Evolutionary conservation across 78 protist genomes (phyloP), one percentile per base, ranked within the genome.

Genomic region (Andalucia godoyi): DNA sequence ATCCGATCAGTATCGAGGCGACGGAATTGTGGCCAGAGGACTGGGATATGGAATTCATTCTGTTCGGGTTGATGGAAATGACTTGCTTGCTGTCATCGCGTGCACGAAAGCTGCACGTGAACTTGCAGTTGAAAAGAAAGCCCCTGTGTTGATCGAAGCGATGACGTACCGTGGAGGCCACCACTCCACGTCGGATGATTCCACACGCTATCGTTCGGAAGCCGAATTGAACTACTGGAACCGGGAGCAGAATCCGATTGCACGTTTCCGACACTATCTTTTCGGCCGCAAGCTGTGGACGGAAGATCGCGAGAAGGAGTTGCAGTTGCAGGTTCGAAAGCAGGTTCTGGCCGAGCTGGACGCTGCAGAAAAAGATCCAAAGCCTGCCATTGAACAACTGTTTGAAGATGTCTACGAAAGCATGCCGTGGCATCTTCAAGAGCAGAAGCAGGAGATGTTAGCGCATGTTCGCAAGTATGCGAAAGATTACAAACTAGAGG

Each of bases 1-100:
- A 1, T n/a, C 21, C 42, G 97, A 93, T 10, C 97, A 93, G 77
- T 93, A 93, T 76, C 62, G 80, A 21, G 93, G 94, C 25, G 90
- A 84, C 70, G 90, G 90, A 30, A 80, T 84, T 27, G 81, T 63
- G 27, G 39, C 77, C 12, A 9, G 74, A 45, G 97, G 87, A 18
- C 33, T 52, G 1, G 96, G 84, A 1, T 88, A 86, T 25, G 97
- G 97, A 32, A 74, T 88, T 54, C 76, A 61, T 38, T 61, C 88
- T 4, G 67, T 92, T 38, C 77, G 97, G 15, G 92, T 93, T 39
- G 97, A 93, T 63, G 97, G 97, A 33, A 93, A 89, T 61, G 97
- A 93, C 59, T 57, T 80, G 29, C 80, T 88, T 59, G 97, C 95
- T 9, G 97, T 92, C 4, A 75, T 83, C 77, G 71, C 74, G 41